A percentile compares a stretch with the other conserved stretches of the same genome.
phyloP scores from a whole-genome alignment of 176 grass and related monocot genomes.

The Oryza punctata region DNA sequence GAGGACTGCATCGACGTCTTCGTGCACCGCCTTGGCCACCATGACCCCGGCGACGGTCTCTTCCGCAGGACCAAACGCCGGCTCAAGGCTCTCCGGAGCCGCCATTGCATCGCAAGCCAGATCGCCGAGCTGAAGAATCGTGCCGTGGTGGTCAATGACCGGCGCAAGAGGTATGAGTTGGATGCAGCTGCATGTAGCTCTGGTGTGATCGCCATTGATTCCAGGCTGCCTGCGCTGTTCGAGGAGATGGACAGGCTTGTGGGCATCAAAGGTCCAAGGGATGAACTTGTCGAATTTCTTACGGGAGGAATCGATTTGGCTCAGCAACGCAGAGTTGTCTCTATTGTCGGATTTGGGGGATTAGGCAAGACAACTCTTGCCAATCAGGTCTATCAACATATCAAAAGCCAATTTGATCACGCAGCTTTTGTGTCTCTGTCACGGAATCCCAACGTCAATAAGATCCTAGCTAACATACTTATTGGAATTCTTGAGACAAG shows the following conservation, averaged over 20 bases:
- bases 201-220: background rate
- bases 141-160: background rate
- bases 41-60: background rate
- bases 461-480: slow-evolving; percentile 20
- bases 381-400: slow-evolving; percentile 31
- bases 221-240: slow-evolving; percentile 27
- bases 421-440: slow-evolving; percentile 24
- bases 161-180: slow-evolving; percentile 14
- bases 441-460: slow-evolving; percentile 3
- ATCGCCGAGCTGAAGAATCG: slow-evolving; percentile 26
- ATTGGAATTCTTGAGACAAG: background rate
- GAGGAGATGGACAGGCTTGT: slow-evolving; percentile 28
- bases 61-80: background rate
- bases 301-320: background rate
- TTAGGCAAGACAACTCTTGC: slow-evolving; percentile 43
- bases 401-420: slow-evolving; percentile 24
- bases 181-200: background rate
- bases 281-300: slow-evolving; percentile 12
- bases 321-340: background rate
- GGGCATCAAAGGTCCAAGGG: slow-evolving; percentile 19
- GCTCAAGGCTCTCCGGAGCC: background rate
- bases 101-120: background rate
- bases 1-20: slow-evolving; percentile 45
- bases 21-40: background rate
- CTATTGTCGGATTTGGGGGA: slow-evolving; percentile 38